These are phyloP conservation scores for Datura wrightii DNA, from an alignment of 257 asterid species.

Conservation along the genomic window DNA sequence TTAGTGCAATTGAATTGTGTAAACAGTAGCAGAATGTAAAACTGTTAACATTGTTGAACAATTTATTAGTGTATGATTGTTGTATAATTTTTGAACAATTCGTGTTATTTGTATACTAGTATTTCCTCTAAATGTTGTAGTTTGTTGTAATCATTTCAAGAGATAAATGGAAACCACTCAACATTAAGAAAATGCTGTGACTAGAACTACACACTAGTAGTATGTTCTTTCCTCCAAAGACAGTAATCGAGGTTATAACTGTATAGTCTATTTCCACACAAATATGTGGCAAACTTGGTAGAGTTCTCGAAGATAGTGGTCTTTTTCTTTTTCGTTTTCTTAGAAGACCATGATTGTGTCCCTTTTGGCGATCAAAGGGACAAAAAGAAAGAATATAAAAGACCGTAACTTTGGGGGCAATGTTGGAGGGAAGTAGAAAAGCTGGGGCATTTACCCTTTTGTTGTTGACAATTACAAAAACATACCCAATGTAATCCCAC, in stretches of 20 bases:
- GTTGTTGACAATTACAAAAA: too few relatives aligned
- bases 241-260: background rate
- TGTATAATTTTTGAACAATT: background rate
- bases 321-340: background rate
- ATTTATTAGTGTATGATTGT: background rate
- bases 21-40: background rate
- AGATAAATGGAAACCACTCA: background rate
- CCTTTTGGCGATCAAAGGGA: background rate
- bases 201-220: background rate
- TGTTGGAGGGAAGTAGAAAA: background rate
- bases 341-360: background rate
- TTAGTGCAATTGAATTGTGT: background rate
- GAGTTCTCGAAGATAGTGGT: background rate
- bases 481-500: too few relatives aligned
- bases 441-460: too few relatives aligned
- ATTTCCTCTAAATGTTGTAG: background rate
- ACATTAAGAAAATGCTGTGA: background rate
- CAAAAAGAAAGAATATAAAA: background rate
- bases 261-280: background rate
- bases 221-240: background rate
- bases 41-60: background rate
- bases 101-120: background rate
- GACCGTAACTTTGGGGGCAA: background rate
- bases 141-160: background rate
- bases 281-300: background rate